Evolutionary conservation across 305 asterid genomes (phyloP), one percentile per base, ranked within the genome.

Genomic region (Vinca major): DNA sequence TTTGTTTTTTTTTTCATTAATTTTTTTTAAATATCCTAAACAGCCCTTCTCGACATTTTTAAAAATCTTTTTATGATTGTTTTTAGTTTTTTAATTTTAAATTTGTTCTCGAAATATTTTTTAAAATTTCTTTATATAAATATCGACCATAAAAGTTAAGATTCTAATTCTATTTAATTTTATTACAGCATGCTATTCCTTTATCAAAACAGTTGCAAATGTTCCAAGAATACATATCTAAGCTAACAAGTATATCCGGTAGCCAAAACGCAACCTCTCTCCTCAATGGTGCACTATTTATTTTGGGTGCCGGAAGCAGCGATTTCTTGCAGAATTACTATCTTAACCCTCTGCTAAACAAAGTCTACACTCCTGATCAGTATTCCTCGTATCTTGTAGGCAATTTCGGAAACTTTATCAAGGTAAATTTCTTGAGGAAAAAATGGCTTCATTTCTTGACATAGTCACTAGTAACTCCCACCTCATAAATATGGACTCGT

Each of bases 281-380:
- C 17, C 49, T 89, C 6, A 81, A 74, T 60, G 90, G 63, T 68
- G 91, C 97, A 9, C 62, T 91, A 36, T 91, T 89, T 67, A 3
- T 91, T 12, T 58, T 89, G n/a, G 50, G 93, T 7, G 77, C 86
- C 8, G 97, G 97, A 7, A 89, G 82, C 77, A 85, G 93, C 56
- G 97, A 91, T 52, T 91, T 83, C 57, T 39, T 89, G 12, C 97
- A 89, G 80, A 91, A 89, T 68, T 91, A 91, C 80, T 91, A 91
- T 65, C 68, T 89, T 54, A 89, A 91, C 73, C 95, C 95, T 71
- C 78, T 78, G 68, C 71, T 89, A 70, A 80, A 86, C 86, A 81
- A 80, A 56, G 73, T 83, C 70, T 86, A 77, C 65, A 80, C 97
- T 44, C 85, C 88, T 60, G 96, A 86, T 65, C 92, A 87, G 71